Evolutionary conservation across 2,329 filamentous ascomycete species (phyloP).

Genomic region (Oidium heveae): DNA sequence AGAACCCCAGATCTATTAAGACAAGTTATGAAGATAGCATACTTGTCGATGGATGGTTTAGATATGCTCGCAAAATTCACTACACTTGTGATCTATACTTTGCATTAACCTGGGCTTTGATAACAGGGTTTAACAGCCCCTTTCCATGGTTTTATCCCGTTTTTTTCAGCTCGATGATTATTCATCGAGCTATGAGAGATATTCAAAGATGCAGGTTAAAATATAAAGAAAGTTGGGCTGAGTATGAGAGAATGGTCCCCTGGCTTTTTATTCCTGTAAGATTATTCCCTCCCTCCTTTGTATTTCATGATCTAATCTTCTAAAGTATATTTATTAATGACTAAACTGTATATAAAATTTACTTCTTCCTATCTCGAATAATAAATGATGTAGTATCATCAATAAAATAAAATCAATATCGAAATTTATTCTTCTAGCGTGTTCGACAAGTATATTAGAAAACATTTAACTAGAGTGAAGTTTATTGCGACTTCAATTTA

Average conservation of each 20-base stretch:
- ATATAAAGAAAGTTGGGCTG: slow-evolving; percentile 60
- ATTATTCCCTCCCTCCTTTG: neutral
- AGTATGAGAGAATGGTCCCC: slow-evolving; percentile 59
- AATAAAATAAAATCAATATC: too few species aligned
- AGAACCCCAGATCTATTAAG: slow-evolving; percentile 52
- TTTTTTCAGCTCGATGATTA: slow-evolving; percentile 61
- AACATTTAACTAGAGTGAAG: too few species aligned
- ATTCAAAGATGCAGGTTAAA: slow-evolving; percentile 50
- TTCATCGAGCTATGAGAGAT: slow-evolving; percentile 51
- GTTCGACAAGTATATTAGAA: too few species aligned
- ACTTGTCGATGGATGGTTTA: slow-evolving; percentile 69
- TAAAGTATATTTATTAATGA: neutral
- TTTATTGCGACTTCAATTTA: too few species aligned
- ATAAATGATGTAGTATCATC: too few species aligned
- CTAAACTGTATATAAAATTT: neutral
- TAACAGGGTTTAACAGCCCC: slow-evolving; percentile 55
- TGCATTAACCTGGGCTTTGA: slow-evolving; percentile 52
- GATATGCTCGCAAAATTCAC: slow-evolving; percentile 53
- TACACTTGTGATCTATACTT: slow-evolving; percentile 65
- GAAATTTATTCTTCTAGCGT: too few species aligned
- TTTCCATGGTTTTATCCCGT: slow-evolving; percentile 78
- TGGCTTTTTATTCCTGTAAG: slow-evolving; percentile 58
- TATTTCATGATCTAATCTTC: neutral
- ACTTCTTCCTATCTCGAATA: too few species aligned
- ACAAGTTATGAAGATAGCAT: slow-evolving; percentile 52